Percentiles rank a stretch among this genome's conserved stretches.
Evolutionary conservation across 306 rosid species (phyloP).

Genomic region (Elaeagnus macrophylla): DNA sequence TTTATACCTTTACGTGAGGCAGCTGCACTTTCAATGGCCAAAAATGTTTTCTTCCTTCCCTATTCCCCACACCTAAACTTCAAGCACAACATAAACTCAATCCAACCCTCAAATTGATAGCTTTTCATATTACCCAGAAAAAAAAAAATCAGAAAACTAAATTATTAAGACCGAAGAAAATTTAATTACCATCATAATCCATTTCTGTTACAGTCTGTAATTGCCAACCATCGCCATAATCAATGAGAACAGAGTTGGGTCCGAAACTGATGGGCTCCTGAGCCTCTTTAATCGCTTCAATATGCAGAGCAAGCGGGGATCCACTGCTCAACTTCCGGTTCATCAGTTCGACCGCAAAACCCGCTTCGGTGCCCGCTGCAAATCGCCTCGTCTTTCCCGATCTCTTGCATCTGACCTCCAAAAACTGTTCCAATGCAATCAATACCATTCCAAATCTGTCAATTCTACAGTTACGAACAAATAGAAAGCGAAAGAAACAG

Average conservation of each 20-base stretch:
- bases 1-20: conserved; percentile 2
- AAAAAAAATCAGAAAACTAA: not conserved
- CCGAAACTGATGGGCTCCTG: conserved; percentile 75
- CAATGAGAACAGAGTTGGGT: conserved; percentile 40
- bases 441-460: no score
- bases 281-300: conserved; percentile 56
- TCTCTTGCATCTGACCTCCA: conserved; percentile 54
- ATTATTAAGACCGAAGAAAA: not conserved
- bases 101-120: not conserved
- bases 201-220: conserved; percentile 43
- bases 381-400: conserved; percentile 63
- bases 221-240: conserved; percentile 51
- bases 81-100: not conserved
- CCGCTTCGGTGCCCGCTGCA: conserved; percentile 57
- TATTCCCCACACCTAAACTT: conserved; percentile 6
- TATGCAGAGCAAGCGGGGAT: conserved; percentile 29
- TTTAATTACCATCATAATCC: conserved; percentile 19
- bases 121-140: not conserved
- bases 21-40: conserved; percentile 12
- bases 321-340: conserved; percentile 35
- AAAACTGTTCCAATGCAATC: conserved; percentile 19
- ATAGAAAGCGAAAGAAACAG: no score
- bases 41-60: not conserved
- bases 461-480: no score
- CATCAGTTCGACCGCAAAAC: conserved; percentile 46